Base-by-base conservation (phyloP, 768 basidiomycete genomes). In the Psilocybe azurescens region DNA sequence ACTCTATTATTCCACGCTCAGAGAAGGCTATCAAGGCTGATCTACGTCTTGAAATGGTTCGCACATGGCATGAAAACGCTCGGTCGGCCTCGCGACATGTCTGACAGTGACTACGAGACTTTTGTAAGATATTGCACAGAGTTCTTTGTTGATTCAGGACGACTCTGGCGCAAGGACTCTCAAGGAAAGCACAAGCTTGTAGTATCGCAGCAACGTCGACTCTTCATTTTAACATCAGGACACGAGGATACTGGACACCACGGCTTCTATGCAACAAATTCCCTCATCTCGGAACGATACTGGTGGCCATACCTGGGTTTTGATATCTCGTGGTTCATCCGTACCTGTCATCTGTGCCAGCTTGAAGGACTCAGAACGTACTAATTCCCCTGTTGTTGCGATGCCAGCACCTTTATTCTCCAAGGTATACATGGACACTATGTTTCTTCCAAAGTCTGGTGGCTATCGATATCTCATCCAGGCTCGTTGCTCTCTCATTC, bases 241-340 rank as follows among this genome's bases (percentile, higher is more conserved):
- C 65, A 72, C 29, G 67, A 73, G 30, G 59, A 69, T 0, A 65
- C 67, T 11, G 67, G 73, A 6, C 72, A 71, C 62, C 60, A 67
- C n/a, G 69, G 73, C 1, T 61, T 72, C 53, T 73, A 64, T 47
- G 52, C 69, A 1, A 68, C 64, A 3, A 53, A 56, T n/a, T 32
- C 38, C 0, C 65, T 61, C 11, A 16, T 75, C 1, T 16, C 28
- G 0, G 69, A 73, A 28, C 14, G 47, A 3, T 49, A 49, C 24
- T 49, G 47, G 47, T 49, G 47, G 47, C 47, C 47, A 2, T 49
- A n/a, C 18, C 14, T 49, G 47, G 18, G 2, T 49, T 9, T 8
- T n/a, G 47, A 49, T 20, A 49, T 49, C 9, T 24, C 7, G 3
- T 49, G 47, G 47, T 49, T 49, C 18, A 20, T 49, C 18, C 47